Evolutionary conservation across 202 grass and related monocot species (phyloP).

Genomic region (Setaria viridis): DNA sequence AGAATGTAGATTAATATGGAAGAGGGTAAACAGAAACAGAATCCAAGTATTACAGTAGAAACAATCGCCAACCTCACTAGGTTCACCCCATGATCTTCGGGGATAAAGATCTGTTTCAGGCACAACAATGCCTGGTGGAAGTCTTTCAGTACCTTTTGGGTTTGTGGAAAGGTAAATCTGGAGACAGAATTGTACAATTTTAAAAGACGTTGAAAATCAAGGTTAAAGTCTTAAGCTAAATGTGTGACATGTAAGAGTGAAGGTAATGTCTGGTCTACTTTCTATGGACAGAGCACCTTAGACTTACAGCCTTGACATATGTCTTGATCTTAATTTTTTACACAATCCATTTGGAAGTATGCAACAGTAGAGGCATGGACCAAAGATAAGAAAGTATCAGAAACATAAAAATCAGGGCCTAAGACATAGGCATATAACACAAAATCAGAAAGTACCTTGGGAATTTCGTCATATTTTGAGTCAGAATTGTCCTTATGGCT

Average conservation of each 20-base stretch:
- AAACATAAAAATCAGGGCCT: background rate
- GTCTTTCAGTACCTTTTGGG: conserved; percentile 84
- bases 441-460: conserved; percentile 58
- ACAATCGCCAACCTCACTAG: conserved; percentile 72
- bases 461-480: conserved; percentile 58
- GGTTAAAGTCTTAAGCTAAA: background rate
- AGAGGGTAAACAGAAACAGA: background rate
- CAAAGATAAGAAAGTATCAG: background rate
- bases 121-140: conserved; percentile 80
- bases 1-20: conserved; percentile 34
- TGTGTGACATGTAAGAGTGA: background rate
- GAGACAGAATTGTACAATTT: conserved; percentile 1
- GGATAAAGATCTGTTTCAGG: conserved; percentile 83
- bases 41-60: conserved; percentile 15
- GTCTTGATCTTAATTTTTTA: conserved; percentile 3
- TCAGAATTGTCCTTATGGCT: conserved; percentile 60
- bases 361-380: background rate
- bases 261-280: background rate
- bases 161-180: conserved; percentile 90
- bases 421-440: background rate
- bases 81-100: conserved; percentile 78
- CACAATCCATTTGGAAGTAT: conserved; percentile 3
- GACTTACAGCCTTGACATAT: background rate
- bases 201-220: conserved; percentile 6
- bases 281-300: background rate